Percentiles rank a stretch among this genome's conserved stretches.
Conservation (phyloP, 1,284 basidiomycete genomes). For the Cryptococcus floricola region DNA sequence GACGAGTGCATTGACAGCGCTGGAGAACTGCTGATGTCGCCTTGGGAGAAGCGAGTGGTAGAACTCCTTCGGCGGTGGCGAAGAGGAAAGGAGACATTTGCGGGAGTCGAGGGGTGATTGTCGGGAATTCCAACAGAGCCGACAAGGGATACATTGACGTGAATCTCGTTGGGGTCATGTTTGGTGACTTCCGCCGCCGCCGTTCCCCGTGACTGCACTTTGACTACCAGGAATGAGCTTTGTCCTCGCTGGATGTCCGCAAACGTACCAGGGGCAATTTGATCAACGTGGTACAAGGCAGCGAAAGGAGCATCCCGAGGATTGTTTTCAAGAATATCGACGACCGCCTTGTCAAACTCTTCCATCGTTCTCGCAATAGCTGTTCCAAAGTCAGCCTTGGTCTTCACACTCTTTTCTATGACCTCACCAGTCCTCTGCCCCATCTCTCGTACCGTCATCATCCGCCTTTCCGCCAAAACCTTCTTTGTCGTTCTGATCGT, state of each 20-base stretch:
- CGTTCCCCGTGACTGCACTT: not conserved
- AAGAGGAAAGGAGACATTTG: slow-evolving; percentile 8
- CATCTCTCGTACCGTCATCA: slow-evolving; percentile 35
- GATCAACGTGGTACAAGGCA: slow-evolving; percentile 40
- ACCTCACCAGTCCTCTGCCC: slow-evolving; percentile 40
- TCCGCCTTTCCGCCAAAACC: slow-evolving; percentile 31
- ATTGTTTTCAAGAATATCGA: slow-evolving; percentile 33
- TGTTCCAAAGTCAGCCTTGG: not conserved
- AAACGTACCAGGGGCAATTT: not conserved
- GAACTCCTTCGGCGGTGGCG: slow-evolving; percentile 4
- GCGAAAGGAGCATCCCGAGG: slow-evolving; percentile 42
- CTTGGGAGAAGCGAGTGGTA: slow-evolving; percentile 12
- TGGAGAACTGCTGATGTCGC: slow-evolving; percentile 24
- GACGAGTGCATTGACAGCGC: slow-evolving; percentile 32
- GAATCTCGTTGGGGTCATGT: slow-evolving; percentile 5
- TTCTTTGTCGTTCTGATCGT: slow-evolving; percentile 39
- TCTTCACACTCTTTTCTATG: not conserved
- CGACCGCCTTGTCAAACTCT: slow-evolving; percentile 39
- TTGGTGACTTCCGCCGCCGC: slow-evolving; percentile 4
- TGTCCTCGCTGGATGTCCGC: not conserved
- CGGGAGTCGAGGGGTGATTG: slow-evolving; percentile 32
- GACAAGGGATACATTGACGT: slow-evolving; percentile 20
- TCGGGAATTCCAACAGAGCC: slow-evolving; percentile 43
- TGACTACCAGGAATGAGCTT: not conserved
- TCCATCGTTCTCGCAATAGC: slow-evolving; percentile 33